Evolutionary conservation across 1,139 yeast genomes (phyloP), one percentile per base, ranked within the genome.

Genomic region (Candida dubliniensis): DNA sequence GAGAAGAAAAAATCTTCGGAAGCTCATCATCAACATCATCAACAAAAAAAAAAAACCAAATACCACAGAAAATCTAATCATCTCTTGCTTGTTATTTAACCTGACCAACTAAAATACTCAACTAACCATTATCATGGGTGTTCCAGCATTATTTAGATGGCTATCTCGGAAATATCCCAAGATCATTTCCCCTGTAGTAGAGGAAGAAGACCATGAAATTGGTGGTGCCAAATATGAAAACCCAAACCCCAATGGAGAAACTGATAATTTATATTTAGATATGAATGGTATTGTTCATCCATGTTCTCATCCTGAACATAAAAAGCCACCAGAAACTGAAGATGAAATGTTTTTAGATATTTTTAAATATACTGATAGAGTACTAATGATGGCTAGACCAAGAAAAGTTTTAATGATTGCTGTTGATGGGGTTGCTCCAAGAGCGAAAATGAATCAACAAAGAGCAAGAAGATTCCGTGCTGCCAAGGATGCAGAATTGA

Each of bases 261-360:
- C 90, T 43, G 97, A 91, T 60, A 91, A 91, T 61, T 67, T 91
- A 40, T 91, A 91, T 60, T 73, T 91, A 49, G 98, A 91, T 68
- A 91, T 91, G 98, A 91, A 91, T 59, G 97, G 96, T 70, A 91
- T 91, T 61, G 97, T 91, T 4, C 98, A 91, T 70, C 97, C 97
- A 0, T 91, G 97, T 74, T 85, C 96, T 1, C 98, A 91, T 65
- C 97, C 98, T 0, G 97, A 91, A 58, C 87, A 91, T 55, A 84
- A 84, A 50, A 96, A 96, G 5, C 45, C 85, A 96, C 2, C 99
- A 96, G 29, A 93, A 83, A 88, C 95, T 0, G 98, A 91, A 57
- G 96, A 89, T 50, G 96, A 91, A 60, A 91, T 91, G 97, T 83
- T 91, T 69, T 67, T 89, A 51, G 97, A 90, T 43, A 83, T 91